Base-by-base conservation (phyloP, 192 early-diverging fungal genomes). In the Hyaloraphidium curvatum region DNA sequence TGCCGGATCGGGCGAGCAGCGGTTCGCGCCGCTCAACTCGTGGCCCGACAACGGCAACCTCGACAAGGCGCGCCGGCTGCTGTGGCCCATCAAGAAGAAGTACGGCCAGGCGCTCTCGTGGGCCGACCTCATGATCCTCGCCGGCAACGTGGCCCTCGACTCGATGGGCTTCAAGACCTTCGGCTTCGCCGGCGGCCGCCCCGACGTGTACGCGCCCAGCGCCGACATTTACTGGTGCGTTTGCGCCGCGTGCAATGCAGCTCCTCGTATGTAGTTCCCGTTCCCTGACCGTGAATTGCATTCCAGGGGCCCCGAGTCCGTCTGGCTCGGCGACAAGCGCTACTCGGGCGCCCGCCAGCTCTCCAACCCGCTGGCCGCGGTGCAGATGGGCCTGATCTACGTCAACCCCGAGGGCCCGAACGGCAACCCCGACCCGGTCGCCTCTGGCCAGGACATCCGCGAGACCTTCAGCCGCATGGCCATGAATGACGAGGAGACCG, bases 11-110 rank as follows among this genome's bases (percentile, higher is more conserved):
- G 43, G 43, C 14, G 7, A 7, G 14, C 5, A 11, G 5, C 43
- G 43, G 7, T 48, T 11, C 43, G 5, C 19, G 11, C 43, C 43
- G 11, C 7, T 11, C 5, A 48, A 19, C 4, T 5, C 7, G 5
- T 48, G 43, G 43, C 43, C 43, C 43, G 43, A 48, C 23, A 48
- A 48, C 43, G 43, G 5, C 43, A 48, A 48, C 43, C 19, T 48
- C 7, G 43, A 48, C 23, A 48, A 48, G 43, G 43, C 43, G 7
- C 11, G 5, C 14, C 7, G 19, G 5, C 7, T 48, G 7, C 43
- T 48, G 14, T 5, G 19, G 43, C 43, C 43, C 43, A 5, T 48
- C 43, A 48, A 48, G 25, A 11, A 11, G 5, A 5, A 19, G 7
- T 19, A 48, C 43, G 7, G 7, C 5, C 11, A 37, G 11, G 5